phyloP scores from a whole-genome alignment of 202 grass and related monocot genomes.

The Sporobolus alterniflorus region DNA sequence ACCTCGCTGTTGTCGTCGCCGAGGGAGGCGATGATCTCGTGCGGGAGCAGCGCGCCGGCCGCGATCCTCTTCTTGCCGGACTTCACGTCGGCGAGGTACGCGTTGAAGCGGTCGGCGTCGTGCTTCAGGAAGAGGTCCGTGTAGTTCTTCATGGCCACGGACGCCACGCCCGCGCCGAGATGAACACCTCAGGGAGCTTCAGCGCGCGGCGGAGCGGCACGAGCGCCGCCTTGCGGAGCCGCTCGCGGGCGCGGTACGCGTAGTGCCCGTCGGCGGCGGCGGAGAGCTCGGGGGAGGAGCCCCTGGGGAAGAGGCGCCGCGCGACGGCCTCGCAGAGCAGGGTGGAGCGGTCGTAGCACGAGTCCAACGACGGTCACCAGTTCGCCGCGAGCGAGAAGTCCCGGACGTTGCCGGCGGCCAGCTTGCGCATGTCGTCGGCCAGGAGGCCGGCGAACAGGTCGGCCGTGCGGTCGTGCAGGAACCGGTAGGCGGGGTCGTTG shows the following conservation, averaged over 20 bases:
- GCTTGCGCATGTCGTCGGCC: conserved; percentile 56
- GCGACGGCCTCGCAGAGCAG: conserved; percentile 77
- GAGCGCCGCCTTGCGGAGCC: conserved; percentile 51
- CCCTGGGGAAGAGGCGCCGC: conserved; percentile 69
- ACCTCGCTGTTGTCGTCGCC: conserved; percentile 27
- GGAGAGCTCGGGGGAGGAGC: conserved; percentile 47
- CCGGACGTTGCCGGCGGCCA: conserved; percentile 25
- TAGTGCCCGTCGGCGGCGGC: conserved; percentile 54
- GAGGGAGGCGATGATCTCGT: conserved; percentile 52
- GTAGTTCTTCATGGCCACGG: conserved; percentile 88
- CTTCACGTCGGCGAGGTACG: conserved; percentile 66
- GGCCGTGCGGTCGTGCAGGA: conserved; percentile 62
- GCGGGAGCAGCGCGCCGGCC: conserved; percentile 67
- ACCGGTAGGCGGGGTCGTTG: conserved; percentile 47
- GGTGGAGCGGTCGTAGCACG: conserved; percentile 70
- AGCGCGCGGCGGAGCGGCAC: conserved; percentile 76
- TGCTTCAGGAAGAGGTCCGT: conserved; percentile 58
- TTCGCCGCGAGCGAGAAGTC: conserved; percentile 73
- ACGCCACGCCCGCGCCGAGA: conserved; percentile 60
- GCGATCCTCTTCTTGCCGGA: conserved; percentile 65
- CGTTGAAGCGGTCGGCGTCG: conserved; percentile 59
- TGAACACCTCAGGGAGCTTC: conserved; percentile 83
- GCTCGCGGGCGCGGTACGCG: conserved; percentile 71
- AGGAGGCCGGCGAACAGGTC: conserved; percentile 63
- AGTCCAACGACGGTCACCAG: conserved; percentile 78